Percentiles rank a stretch among this genome's conserved stretches.
Evolutionary conservation across 352 stramenopile genomes (phyloP).

Genomic region (Phytophthora pini): DNA sequence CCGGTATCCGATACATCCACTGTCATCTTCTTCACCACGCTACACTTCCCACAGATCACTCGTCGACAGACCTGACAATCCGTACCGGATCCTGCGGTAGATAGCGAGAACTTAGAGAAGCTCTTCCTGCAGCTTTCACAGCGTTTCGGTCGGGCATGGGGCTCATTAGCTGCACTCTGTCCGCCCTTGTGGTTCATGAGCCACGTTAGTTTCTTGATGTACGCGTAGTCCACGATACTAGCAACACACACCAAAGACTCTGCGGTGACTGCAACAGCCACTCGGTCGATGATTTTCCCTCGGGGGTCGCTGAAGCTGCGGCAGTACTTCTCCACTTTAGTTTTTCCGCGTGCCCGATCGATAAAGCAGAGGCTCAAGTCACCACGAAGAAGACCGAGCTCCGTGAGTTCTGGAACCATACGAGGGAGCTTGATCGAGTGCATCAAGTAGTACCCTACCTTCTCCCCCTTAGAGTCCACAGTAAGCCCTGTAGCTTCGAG

Average conservation of each 20-base stretch:
- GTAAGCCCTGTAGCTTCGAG: neutral
- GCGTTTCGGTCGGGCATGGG: conserved; percentile 15
- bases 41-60: conserved; percentile 56
- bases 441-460: neutral
- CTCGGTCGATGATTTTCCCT: neutral
- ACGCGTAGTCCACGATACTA: neutral
- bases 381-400: neutral
- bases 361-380: neutral
- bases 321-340: neutral
- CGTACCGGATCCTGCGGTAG: conserved; percentile 20
- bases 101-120: conserved; percentile 28
- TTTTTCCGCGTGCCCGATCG: neutral
- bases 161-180: conserved; percentile 1
- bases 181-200: neutral
- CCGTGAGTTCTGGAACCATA: neutral
- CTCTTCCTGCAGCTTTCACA: conserved; percentile 34
- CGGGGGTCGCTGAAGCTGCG: neutral
- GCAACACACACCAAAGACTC: neutral
- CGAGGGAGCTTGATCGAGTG: neutral
- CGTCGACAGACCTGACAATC: conserved; percentile 53
- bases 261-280: neutral
- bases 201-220: neutral
- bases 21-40: conserved; percentile 61
- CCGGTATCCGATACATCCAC: conserved; percentile 49
- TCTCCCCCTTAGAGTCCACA: neutral